Conservation (phyloP, 768 basidiomycete species). For the Dioszegia aurantiaca region DNA sequence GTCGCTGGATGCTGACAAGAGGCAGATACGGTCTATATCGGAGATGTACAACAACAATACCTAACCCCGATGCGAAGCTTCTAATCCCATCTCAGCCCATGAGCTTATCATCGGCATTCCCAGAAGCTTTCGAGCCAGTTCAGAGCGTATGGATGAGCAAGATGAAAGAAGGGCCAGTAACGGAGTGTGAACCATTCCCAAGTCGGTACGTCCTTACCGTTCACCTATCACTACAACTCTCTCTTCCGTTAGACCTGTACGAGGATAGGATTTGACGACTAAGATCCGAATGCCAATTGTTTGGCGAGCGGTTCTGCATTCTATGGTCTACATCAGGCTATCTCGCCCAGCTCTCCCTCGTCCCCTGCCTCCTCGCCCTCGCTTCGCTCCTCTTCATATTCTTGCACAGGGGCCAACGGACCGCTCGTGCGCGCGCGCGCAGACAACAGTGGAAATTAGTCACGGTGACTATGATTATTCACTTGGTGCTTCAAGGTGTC, state of each 20-base stretch:
- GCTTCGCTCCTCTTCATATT: conserved; percentile 49
- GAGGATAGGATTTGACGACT: too few relatives aligned
- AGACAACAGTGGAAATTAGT: conserved; percentile 51
- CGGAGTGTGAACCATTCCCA: conserved; percentile 47
- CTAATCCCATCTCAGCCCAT: conserved; percentile 38
- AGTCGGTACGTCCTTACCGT: conserved; percentile 28
- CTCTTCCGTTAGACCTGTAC: too few relatives aligned
- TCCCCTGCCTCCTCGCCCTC: conserved; percentile 44
- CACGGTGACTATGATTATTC: conserved; percentile 47
- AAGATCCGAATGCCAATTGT: conserved; percentile 47
- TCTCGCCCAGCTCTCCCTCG: conserved; percentile 48
- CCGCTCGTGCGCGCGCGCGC: conserved; percentile 41
- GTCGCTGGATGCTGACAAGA: too few relatives aligned
- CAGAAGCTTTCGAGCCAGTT: background rate
- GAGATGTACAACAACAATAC: conserved; percentile 44
- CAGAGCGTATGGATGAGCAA: background rate
- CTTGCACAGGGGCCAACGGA: conserved; percentile 42
- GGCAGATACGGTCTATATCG: conserved; percentile 49
- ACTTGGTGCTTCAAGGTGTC: conserved; percentile 43
- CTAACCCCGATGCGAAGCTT: conserved; percentile 31
- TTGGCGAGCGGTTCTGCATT: conserved; percentile 49
- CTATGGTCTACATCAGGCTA: conserved; percentile 47
- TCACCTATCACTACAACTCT: too few relatives aligned
- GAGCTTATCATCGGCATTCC: background rate
- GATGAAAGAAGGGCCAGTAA: conserved; percentile 33